Evolutionary conservation across 2,329 filamentous ascomycete species (phyloP).

Genomic region (Aureobasidium sp.): DNA sequence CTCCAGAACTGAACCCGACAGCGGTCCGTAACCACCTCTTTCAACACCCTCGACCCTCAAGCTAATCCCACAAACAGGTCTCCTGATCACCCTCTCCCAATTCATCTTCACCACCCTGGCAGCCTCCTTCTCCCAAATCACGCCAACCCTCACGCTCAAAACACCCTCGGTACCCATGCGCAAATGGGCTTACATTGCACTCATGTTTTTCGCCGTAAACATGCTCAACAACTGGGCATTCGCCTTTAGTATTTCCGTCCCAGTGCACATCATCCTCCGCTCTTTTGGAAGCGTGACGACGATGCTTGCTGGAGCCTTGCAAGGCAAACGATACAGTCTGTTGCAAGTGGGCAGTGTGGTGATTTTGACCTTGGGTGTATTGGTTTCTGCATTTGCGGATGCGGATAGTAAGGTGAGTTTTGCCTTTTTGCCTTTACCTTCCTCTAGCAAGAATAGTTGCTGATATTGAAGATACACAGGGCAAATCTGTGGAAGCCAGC

Average conservation of each 20-base stretch:
- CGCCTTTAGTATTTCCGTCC: constrained; percentile 91
- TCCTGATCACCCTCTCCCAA: constrained; percentile 46
- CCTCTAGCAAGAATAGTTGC: background rate
- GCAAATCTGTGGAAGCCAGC: constrained; percentile 17
- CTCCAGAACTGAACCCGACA: constrained; percentile 67
- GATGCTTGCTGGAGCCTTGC: constrained; percentile 79
- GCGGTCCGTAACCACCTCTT: constrained; percentile 49
- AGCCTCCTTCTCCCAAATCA: constrained; percentile 37
- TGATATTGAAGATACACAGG: constrained; percentile 12
- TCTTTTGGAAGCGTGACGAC: constrained; percentile 95
- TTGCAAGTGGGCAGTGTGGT: constrained; percentile 75
- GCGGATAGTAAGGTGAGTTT: constrained; percentile 64
- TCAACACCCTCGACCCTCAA: background rate
- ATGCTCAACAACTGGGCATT: constrained; percentile 97
- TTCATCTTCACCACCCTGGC: constrained; percentile 55
- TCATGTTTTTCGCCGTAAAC: constrained; percentile 88
- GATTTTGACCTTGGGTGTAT: constrained; percentile 76
- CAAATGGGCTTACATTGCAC: constrained; percentile 81
- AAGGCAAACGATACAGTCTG: constrained; percentile 73
- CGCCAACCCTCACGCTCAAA: constrained; percentile 57
- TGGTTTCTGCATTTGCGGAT: constrained; percentile 84
- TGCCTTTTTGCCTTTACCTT: background rate
- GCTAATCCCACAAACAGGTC: constrained; percentile 43
- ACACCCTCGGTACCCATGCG: constrained; percentile 71
- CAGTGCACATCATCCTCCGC: constrained; percentile 90